Evolutionary conservation across 805 yeast genomes (phyloP).

Genomic region (Schwanniomyces pseudopolymorphus): DNA sequence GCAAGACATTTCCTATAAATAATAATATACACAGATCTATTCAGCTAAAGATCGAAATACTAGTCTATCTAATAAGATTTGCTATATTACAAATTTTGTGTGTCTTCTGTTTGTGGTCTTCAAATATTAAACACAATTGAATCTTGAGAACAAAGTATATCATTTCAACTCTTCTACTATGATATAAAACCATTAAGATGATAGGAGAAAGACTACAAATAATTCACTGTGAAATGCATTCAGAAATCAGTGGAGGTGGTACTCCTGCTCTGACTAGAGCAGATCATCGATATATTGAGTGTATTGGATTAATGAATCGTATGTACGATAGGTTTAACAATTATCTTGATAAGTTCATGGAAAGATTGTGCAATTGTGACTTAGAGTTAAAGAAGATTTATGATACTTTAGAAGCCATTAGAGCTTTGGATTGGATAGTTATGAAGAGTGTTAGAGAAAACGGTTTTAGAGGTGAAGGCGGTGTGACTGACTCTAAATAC

Average conservation of each 20-base stretch:
- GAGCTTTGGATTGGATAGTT: background rate
- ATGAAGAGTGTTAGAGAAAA: background rate
- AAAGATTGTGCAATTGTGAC: background rate
- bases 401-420: background rate
- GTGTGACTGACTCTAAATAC: background rate
- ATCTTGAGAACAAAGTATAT: no score
- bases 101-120: no score
- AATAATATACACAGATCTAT: no score
- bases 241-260: background rate
- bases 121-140: background rate
- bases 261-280: background rate
- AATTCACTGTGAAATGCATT: background rate
- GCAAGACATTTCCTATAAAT: no score
- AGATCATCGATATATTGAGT: background rate
- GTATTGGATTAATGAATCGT: background rate
- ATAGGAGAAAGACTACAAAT: background rate
- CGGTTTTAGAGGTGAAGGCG: background rate
- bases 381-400: background rate
- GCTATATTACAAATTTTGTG: no score
- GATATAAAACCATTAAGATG: background rate
- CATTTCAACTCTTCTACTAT: no score
- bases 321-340: background rate
- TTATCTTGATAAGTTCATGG: background rate
- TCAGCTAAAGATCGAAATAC: no score
- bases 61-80: no score